These are phyloP conservation scores for Ganoderma lingzhi DNA, from an alignment of 1,284 basidiomycete genomes.

Conservation along the genomic window DNA sequence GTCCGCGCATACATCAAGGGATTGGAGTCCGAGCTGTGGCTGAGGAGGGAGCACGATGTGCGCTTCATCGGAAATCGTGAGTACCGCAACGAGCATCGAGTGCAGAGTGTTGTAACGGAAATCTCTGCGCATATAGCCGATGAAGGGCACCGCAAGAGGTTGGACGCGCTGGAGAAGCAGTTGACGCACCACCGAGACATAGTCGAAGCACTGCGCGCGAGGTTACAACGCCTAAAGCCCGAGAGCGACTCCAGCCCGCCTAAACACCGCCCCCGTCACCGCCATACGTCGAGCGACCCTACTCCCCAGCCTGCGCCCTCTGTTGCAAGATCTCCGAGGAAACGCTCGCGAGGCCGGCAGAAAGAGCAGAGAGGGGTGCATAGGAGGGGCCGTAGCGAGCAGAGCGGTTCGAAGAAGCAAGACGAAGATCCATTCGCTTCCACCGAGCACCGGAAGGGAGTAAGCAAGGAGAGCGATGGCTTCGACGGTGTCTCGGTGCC, in stretches of 20 bases:
- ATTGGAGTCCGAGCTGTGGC: background rate
- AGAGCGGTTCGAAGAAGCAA: background rate
- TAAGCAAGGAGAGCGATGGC: background rate
- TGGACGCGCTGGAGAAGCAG: constrained; percentile 4
- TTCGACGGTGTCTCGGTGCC: background rate
- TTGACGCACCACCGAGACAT: constrained; percentile 3
- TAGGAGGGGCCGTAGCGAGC: background rate
- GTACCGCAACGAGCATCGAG: background rate
- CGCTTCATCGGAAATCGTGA: constrained; percentile 5
- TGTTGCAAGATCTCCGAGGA: background rate
- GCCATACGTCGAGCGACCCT: constrained; percentile 3
- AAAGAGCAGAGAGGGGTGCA: background rate
- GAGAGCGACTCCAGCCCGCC: background rate
- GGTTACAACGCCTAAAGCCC: background rate
- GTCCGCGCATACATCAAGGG: constrained; percentile 5
- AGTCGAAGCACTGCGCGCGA: background rate
- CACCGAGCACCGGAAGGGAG: background rate
- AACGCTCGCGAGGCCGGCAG: background rate
- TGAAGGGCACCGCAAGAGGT: background rate
- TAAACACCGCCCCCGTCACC: background rate
- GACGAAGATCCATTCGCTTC: background rate
- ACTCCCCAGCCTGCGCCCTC: background rate
- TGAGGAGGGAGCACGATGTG: background rate
- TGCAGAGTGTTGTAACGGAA: background rate
- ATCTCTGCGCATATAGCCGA: background rate